A percentile compares a stretch with the other conserved stretches of the same genome.
Evolutionary conservation across 2,329 filamentous ascomycete genomes (phyloP).

Genomic region (Fragosphaeria purpurea): DNA sequence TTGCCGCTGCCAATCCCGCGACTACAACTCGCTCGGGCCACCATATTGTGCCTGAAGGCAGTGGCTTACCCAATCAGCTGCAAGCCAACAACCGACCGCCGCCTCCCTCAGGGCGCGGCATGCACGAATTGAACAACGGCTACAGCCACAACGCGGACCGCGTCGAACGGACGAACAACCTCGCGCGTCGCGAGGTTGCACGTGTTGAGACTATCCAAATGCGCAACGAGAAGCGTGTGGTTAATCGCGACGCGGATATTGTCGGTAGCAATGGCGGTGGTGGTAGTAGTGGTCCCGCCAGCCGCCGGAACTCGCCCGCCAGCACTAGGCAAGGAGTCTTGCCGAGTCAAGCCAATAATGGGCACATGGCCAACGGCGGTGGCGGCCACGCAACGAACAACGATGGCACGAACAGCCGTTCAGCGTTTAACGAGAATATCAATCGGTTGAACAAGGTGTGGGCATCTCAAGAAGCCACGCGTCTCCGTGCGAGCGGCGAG

Average conservation of each 20-base stretch:
- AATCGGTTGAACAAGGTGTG: conserved; percentile 46
- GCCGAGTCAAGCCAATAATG: conserved; percentile 10
- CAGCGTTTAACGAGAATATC: conserved; percentile 37
- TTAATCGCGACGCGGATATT: conserved; percentile 26
- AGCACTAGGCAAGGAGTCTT: not conserved
- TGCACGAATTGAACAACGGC: not conserved
- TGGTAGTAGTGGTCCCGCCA: conserved; percentile 12
- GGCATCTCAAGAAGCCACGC: conserved; percentile 41
- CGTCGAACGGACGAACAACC: conserved; percentile 37
- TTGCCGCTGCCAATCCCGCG: not conserved
- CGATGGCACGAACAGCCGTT: conserved; percentile 12
- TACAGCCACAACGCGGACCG: conserved; percentile 15
- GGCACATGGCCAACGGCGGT: conserved; percentile 9
- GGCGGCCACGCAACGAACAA: conserved; percentile 19
- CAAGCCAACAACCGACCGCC: conserved; percentile 24
- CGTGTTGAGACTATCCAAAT: conserved; percentile 41
- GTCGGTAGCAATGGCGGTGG: not conserved
- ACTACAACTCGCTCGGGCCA: conserved; percentile 18
- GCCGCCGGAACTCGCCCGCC: not conserved
- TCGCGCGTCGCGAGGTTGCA: conserved; percentile 42
- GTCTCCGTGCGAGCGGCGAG: conserved; percentile 32
- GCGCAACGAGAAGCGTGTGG: conserved; percentile 39
- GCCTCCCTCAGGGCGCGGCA: not conserved
- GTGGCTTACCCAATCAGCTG: conserved; percentile 6
- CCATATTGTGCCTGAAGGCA: not conserved